A percentile compares a stretch with the other conserved stretches of the same genome.
Conservation (phyloP, 2,329 filamentous ascomycete genomes). For the Aspergillus sp. region DNA sequence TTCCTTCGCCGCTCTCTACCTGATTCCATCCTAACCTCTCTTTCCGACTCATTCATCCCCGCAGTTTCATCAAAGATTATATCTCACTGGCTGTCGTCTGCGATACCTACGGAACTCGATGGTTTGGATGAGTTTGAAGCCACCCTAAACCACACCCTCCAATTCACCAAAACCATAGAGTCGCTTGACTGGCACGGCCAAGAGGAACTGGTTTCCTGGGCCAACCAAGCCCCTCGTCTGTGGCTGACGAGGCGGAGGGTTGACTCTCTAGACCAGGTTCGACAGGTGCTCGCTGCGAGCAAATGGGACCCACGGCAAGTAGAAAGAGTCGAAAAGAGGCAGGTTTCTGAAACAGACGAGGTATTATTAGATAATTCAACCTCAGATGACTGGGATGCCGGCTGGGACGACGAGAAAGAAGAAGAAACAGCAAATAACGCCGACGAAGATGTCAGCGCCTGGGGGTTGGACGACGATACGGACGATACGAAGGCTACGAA, state of each 20-base stretch:
- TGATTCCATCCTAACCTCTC: slow-evolving; percentile 46
- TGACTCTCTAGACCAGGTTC: slow-evolving; percentile 71
- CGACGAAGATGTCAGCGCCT: slow-evolving; percentile 50
- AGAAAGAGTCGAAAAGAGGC: slow-evolving; percentile 81
- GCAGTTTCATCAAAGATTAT: slow-evolving; percentile 68
- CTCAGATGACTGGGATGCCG: slow-evolving; percentile 69
- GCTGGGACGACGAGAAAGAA: slow-evolving; percentile 72
- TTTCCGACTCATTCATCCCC: slow-evolving; percentile 71
- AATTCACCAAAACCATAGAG: slow-evolving; percentile 65
- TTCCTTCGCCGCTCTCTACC: slow-evolving; percentile 56
- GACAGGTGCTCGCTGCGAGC: slow-evolving; percentile 66
- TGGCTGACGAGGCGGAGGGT: slow-evolving; percentile 87
- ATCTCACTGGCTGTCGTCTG: slow-evolving; percentile 70
- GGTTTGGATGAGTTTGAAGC: slow-evolving; percentile 71
- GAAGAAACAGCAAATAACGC: slow-evolving; percentile 33
- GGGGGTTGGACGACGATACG: slow-evolving; percentile 49
- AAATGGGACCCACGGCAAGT: slow-evolving; percentile 69
- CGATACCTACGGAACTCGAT: slow-evolving; percentile 72
- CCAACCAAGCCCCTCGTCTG: slow-evolving; percentile 72
- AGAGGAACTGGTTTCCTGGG: slow-evolving; percentile 72
- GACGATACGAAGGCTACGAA: slow-evolving; percentile 22
- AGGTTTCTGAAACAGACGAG: slow-evolving; percentile 69
- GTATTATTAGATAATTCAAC: slow-evolving; percentile 59
- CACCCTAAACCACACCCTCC: slow-evolving; percentile 63
- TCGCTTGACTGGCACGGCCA: slow-evolving; percentile 62